Percentiles rank a stretch among this genome's conserved stretches.
These are phyloP conservation scores for Penicillium hordei DNA, from an alignment of 2,329 filamentous ascomycete genomes.

Conservation along the genomic window DNA sequence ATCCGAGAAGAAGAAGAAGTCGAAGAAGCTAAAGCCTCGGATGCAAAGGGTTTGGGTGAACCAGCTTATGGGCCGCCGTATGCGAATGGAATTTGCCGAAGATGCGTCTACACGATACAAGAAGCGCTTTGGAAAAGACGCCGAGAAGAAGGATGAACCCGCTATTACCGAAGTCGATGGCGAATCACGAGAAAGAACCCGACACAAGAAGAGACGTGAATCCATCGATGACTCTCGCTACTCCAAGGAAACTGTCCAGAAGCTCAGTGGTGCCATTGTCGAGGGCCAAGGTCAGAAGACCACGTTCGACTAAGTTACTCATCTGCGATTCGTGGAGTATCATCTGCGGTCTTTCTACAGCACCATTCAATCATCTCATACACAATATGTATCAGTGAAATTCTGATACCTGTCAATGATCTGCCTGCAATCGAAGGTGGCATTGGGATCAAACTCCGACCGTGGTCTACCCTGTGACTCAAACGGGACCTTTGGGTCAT, in stretches of 20 bases:
- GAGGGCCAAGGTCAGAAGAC: slow-evolving; percentile 76
- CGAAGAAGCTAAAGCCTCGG: slow-evolving; percentile 42
- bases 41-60: slow-evolving; percentile 76
- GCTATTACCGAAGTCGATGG: slow-evolving; percentile 25
- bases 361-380: not conserved
- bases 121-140: slow-evolving; percentile 84
- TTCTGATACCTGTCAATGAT: not conserved
- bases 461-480: not conserved
- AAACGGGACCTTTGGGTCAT: not conserved
- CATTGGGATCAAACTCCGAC: not conserved
- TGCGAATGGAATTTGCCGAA: slow-evolving; percentile 92
- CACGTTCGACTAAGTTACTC: slow-evolving; percentile 64
- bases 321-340: not conserved
- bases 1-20: slow-evolving; percentile 32
- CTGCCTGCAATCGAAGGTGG: not conserved
- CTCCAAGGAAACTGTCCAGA: slow-evolving; percentile 54
- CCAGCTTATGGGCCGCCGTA: slow-evolving; percentile 71
- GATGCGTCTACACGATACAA: slow-evolving; percentile 86
- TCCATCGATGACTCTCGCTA: slow-evolving; percentile 47
- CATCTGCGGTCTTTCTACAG: not conserved
- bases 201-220: slow-evolving; percentile 27
- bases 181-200: slow-evolving; percentile 26
- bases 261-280: slow-evolving; percentile 77
- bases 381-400: not conserved
- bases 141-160: slow-evolving; percentile 38